phyloP scores from a whole-genome alignment of 768 basidiomycete genomes.

The Phylloporus arenicola region DNA sequence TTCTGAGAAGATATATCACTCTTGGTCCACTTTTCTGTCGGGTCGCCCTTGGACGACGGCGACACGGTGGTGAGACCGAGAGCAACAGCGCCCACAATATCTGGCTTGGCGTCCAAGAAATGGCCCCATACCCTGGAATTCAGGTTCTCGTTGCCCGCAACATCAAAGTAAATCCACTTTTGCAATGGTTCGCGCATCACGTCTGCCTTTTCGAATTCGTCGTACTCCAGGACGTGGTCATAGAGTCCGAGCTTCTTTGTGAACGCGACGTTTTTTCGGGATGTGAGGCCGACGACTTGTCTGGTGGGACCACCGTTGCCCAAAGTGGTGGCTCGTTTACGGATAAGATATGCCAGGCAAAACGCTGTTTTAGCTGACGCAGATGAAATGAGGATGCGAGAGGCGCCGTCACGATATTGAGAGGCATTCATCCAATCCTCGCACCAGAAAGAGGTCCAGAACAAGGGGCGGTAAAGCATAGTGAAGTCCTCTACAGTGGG shows the following conservation, averaged over 20 bases:
- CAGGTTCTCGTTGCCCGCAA: conserved; percentile 51
- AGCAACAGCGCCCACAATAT: conserved; percentile 38
- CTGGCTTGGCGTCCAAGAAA: conserved; percentile 24
- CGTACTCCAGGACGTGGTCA: conserved; percentile 52
- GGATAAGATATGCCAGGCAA: conserved; percentile 56
- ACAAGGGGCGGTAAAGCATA: conserved; percentile 68
- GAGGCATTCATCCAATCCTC: conserved; percentile 61
- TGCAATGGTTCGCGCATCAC: conserved; percentile 28
- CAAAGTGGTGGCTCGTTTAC: conserved; percentile 35
- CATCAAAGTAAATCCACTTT: conserved; percentile 58
- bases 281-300: conserved; percentile 57
- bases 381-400: conserved; percentile 54
- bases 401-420: conserved; percentile 44
- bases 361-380: conserved; percentile 73
- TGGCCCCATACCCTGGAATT: conserved; percentile 42
- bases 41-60: conserved; percentile 36
- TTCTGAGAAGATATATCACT: conserved; percentile 29
- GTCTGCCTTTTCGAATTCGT: conserved; percentile 32
- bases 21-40: conserved; percentile 34
- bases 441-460: conserved; percentile 74
- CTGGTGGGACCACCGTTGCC: conserved; percentile 9
- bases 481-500: conserved; percentile 52
- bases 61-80: conserved; percentile 56
- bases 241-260: conserved; percentile 52
- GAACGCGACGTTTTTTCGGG: conserved; percentile 48